These are phyloP conservation scores for Xerocomellus intermedius DNA, from an alignment of 768 basidiomycete species.

Conservation along the genomic window DNA sequence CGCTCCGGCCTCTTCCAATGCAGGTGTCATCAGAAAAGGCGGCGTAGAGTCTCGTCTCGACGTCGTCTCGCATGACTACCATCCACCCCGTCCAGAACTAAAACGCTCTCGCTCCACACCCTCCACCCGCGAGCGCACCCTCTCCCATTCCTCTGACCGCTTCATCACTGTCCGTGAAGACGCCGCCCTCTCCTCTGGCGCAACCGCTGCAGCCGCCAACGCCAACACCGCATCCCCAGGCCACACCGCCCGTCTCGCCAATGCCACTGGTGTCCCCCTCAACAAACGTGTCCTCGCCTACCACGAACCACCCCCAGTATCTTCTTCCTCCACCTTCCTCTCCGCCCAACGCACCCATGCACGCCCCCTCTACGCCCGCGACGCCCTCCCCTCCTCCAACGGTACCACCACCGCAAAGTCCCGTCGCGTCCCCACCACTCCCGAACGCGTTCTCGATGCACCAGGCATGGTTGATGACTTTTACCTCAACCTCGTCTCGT, in stretches of 20 bases:
- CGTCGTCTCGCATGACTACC: slow-evolving; percentile 74
- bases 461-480: slow-evolving; percentile 94
- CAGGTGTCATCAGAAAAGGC: slow-evolving; percentile 73
- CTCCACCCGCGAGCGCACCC: slow-evolving; percentile 41
- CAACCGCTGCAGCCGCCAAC: slow-evolving; percentile 34
- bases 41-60: slow-evolving; percentile 76
- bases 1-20: slow-evolving; percentile 54
- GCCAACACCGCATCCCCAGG: slow-evolving; percentile 62
- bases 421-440: slow-evolving; percentile 80
- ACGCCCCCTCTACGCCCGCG: slow-evolving; percentile 70
- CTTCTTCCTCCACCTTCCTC: slow-evolving; percentile 74
- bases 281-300: slow-evolving; percentile 86
- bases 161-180: slow-evolving; percentile 67
- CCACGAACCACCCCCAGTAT: slow-evolving; percentile 79
- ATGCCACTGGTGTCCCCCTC: slow-evolving; percentile 71
- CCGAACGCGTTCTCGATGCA: slow-evolving; percentile 93
- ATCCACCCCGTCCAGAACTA: slow-evolving; percentile 58
- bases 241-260: slow-evolving; percentile 75
- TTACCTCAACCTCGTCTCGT: slow-evolving; percentile 91
- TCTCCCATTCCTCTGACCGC: slow-evolving; percentile 51
- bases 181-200: slow-evolving; percentile 56
- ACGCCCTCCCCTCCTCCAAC: slow-evolving; percentile 61
- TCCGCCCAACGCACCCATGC: slow-evolving; percentile 76
- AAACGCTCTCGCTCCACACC: slow-evolving; percentile 77
- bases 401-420: slow-evolving; percentile 65